A percentile compares a stretch with the other conserved stretches of the same genome.
phyloP scores from a whole-genome alignment of 2,329 filamentous ascomycete genomes.

The Dothideomycetidae sp. region DNA sequence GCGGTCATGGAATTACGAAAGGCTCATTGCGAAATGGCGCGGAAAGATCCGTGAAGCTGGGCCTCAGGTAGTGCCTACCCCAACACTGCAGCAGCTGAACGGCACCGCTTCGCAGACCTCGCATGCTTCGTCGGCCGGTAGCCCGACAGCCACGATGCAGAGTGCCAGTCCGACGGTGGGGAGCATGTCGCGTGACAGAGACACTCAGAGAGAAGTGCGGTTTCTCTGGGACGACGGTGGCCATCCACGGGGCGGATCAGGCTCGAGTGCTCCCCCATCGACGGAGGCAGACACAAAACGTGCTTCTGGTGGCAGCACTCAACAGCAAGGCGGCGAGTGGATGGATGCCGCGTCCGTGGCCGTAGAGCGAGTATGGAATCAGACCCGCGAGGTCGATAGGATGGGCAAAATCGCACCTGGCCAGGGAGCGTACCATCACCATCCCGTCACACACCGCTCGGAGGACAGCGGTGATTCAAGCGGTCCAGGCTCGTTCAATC shows the following conservation, averaged over 20 bases:
- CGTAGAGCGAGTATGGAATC: constrained; percentile 6
- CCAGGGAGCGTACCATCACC: background rate
- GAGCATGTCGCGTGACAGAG: constrained; percentile 1
- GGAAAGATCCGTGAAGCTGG: constrained; percentile 7
- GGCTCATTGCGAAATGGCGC: constrained; percentile 13
- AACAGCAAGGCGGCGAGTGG: constrained; percentile 3
- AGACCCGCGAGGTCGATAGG: background rate
- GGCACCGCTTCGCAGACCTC: background rate
- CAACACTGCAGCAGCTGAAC: constrained; percentile 6
- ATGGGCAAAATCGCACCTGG: background rate
- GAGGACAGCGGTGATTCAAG: background rate
- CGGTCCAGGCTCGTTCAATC: no score
- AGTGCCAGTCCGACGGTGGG: constrained; percentile 2
- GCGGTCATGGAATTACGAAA: constrained; percentile 12
- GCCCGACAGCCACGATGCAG: background rate
- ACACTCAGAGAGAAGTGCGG: constrained; percentile 4
- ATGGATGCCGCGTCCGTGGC: constrained; percentile 5
- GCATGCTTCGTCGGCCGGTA: background rate
- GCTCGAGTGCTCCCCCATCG: no score
- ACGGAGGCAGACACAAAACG: no score
- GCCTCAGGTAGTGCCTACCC: no score
- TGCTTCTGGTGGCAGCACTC: no score
- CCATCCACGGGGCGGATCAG: constrained; percentile 2
- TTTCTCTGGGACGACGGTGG: constrained; percentile 8
- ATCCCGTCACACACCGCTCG: no score